Conservation (phyloP, 805 yeast species). For the Candida lessepsii region DNA sequence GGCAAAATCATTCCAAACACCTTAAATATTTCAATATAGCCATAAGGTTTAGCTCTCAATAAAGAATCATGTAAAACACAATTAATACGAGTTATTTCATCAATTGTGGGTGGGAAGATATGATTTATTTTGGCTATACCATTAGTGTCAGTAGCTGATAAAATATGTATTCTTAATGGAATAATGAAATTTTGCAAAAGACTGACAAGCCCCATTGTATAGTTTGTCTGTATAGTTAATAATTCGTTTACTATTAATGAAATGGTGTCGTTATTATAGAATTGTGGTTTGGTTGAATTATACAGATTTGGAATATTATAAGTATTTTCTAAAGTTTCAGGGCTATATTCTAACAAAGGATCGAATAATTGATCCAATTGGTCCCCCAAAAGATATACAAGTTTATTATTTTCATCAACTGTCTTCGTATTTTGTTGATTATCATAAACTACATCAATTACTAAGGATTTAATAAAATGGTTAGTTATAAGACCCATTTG, state of each 20-base stretch:
- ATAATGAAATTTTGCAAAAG: constrained; percentile 76
- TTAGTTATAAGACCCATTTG: constrained; percentile 57
- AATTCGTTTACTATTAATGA: constrained; percentile 65
- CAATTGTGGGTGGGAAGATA: constrained; percentile 92
- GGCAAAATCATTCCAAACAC: constrained; percentile 85
- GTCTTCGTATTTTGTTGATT: constrained; percentile 38
- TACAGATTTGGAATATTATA: constrained; percentile 58
- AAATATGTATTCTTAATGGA: constrained; percentile 69
- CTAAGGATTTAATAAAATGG: constrained; percentile 47
- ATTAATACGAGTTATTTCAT: constrained; percentile 87
- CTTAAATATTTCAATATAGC: constrained; percentile 71
- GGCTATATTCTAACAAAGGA: constrained; percentile 87
- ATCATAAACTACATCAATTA: constrained; percentile 73
- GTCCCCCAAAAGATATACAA: constrained; percentile 77
- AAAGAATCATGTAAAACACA: constrained; percentile 79
- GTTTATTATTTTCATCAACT: constrained; percentile 66
- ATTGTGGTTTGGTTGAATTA: constrained; percentile 13
- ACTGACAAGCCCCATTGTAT: constrained; percentile 67
- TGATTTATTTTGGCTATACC: constrained; percentile 69
- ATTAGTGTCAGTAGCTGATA: constrained; percentile 51
- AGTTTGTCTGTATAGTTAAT: constrained; percentile 67
- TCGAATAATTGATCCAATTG: constrained; percentile 88
- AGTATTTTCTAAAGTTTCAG: constrained; percentile 74
- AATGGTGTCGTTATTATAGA: constrained; percentile 31
- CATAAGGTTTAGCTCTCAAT: constrained; percentile 62